Conservation (phyloP, 495 filamentous ascomycete genomes). For the Pseudoneurospora amorphoporcata region DNA sequence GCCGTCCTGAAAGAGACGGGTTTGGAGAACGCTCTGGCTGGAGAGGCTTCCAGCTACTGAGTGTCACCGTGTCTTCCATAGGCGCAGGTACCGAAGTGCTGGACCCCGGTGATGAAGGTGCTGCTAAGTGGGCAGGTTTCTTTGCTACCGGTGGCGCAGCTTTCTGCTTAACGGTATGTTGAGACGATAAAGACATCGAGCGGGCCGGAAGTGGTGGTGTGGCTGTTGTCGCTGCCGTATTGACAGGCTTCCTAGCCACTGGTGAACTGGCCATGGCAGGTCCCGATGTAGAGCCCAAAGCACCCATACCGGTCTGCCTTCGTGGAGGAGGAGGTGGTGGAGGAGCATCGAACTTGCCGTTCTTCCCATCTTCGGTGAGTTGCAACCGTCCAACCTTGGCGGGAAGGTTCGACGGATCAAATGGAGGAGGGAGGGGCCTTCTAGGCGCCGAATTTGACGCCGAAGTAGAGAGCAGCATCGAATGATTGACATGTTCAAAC, state of each 20-base stretch:
- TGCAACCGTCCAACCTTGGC: conserved; percentile 29
- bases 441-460: conserved; percentile 31
- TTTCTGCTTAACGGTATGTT: conserved; percentile 28
- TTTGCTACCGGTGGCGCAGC: conserved; percentile 41
- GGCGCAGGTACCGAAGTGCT: conserved; percentile 11
- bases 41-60: background rate
- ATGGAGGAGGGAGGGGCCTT: conserved; percentile 41
- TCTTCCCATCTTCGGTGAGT: conserved; percentile 23
- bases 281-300: background rate
- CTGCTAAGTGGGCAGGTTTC: conserved; percentile 42
- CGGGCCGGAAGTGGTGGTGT: conserved; percentile 22
- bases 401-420: conserved; percentile 36
- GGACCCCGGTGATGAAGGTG: conserved; percentile 24
- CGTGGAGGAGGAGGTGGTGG: conserved; percentile 41
- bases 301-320: conserved; percentile 25
- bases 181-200: conserved; percentile 18
- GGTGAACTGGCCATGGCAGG: background rate
- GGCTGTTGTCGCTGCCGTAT: conserved; percentile 6
- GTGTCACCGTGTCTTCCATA: background rate
- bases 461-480: conserved; percentile 31
- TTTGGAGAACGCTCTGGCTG: conserved; percentile 2
- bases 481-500: conserved; percentile 38
- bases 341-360: conserved; percentile 16
- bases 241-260: conserved; percentile 11
- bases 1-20: background rate